phyloP scores from a whole-genome alignment of 1,139 yeast genomes.

The Suhomyces guaymorum region DNA sequence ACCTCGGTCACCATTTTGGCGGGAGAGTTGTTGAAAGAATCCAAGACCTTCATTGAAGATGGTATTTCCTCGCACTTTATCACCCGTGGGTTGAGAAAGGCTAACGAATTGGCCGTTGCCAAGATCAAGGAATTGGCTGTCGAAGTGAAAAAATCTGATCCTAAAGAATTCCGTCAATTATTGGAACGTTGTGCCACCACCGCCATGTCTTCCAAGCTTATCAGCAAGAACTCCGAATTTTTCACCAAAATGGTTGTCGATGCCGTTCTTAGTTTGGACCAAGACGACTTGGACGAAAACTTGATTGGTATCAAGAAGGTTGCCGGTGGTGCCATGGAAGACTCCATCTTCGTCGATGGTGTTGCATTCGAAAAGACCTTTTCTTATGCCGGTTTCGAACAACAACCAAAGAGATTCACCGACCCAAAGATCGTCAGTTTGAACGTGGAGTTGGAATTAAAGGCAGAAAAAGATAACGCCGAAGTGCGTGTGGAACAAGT shows the following conservation, averaged over 20 bases:
- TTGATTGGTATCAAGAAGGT: conserved; percentile 93
- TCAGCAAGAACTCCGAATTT: conserved; percentile 80
- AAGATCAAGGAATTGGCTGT: conserved; percentile 76
- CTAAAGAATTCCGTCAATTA: conserved; percentile 64
- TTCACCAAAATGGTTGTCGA: conserved; percentile 97
- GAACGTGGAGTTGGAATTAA: conserved; percentile 91
- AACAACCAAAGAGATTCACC: conserved; percentile 84
- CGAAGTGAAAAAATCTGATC: conserved; percentile 52
- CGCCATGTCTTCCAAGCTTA: conserved; percentile 95
- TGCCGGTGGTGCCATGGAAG: conserved; percentile 97
- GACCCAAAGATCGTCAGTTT: conserved; percentile 82
- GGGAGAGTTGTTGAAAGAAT: conserved; percentile 90
- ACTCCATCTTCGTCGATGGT: conserved; percentile 84
- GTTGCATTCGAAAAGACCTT: conserved; percentile 97
- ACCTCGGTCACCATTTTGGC: conserved; percentile 94
- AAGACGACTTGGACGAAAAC: conserved; percentile 79
- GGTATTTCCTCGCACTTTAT: conserved; percentile 91
- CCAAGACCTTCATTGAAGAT: conserved; percentile 88
- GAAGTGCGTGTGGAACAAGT: conserved; percentile 96
- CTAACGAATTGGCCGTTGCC: conserved; percentile 73
- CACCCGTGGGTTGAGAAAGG: conserved; percentile 83
- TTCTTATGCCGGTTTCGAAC: conserved; percentile 97
- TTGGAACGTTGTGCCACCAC: conserved; percentile 93
- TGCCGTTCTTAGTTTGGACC: conserved; percentile 86
- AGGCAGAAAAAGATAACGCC: conserved; percentile 99